Evolutionary conservation across 2,329 filamentous ascomycete species (phyloP), one percentile per base, ranked within the genome.

Genomic region (Fusarium buharicum): DNA sequence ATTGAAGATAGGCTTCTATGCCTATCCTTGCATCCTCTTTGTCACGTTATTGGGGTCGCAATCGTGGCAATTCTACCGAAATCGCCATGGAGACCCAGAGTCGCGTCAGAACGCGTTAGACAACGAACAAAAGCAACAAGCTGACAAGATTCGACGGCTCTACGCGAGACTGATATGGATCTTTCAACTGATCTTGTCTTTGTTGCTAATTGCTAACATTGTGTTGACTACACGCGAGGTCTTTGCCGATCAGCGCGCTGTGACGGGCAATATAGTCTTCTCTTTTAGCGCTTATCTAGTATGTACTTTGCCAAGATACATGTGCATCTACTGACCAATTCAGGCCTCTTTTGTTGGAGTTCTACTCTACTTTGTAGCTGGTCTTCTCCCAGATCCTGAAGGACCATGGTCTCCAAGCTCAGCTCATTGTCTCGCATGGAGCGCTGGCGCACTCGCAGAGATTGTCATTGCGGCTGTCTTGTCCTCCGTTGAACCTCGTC

Each of bases 371-470:
- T 79, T 77, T 40, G 55, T 79, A 4, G 75, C 75, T 18, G 78
- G 78, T 3, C 64, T 80, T 45, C 70, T 80, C 7, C 78, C 78
- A 4, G 76, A 80, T 34, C 78, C 78, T 1, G 78, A 80, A 59
- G 78, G 78, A 1, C 78, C 78, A 7, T 80, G 78, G 78, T 72
- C 74, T 5, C 78, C 78, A 2, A 70, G 68, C 10, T 57, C 70
- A 16, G 63, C 78, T 17, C 77, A 80, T 34, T 68, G 72, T 51
- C 70, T 68, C 41, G 76, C 77, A 3, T 80, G 78, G 78, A 64
- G 75, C 43, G 53, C 71, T 0, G 77, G 68, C 20, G 59, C 72
- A 1, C 62, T 78, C 12, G 45, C 76, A 3, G 78, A 80, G 59
- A 63, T 59, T 13, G 70, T 78, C 50, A 75, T 79, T 34, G 70